phyloP scores from a whole-genome alignment of 345 rosid genomes.

The Syzygium grande region DNA sequence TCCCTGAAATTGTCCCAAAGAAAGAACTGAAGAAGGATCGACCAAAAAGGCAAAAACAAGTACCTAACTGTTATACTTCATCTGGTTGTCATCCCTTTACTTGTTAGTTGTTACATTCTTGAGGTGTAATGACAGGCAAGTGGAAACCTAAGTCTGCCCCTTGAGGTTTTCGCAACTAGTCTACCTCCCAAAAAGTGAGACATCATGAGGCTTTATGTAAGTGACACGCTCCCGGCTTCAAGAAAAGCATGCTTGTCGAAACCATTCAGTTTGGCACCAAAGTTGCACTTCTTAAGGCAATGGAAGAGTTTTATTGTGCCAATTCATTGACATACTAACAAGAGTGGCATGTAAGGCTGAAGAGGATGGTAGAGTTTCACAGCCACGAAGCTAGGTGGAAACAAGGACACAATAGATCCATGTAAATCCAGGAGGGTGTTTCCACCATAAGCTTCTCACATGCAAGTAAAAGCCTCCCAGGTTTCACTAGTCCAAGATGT shows the following conservation, averaged over 20 bases:
- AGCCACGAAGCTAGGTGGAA: neutral
- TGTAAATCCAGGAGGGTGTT: neutral
- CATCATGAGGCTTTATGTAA: neutral
- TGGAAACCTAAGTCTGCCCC: neutral
- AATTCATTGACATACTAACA: neutral
- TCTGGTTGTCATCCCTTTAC: neutral
- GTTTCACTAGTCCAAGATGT: neutral
- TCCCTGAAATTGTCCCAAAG: slow-evolving; percentile 31
- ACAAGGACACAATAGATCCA: neutral
- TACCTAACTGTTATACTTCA: neutral
- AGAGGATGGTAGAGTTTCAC: neutral
- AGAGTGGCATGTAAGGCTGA: neutral
- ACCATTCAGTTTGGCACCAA: neutral
- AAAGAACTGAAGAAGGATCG: neutral
- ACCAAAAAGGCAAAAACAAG: neutral
- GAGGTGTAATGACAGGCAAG: neutral
- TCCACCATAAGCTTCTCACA: neutral
- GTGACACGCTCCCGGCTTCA: neutral
- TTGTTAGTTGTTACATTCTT: neutral
- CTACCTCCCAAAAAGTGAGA: neutral
- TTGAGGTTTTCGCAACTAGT: neutral
- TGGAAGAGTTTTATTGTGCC: neutral
- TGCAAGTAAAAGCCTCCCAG: neutral
- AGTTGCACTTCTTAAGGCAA: neutral
- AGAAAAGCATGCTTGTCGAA: neutral